Base-by-base conservation (phyloP, 139 green algal species). In the Chlamydomonas incerta region DNA sequence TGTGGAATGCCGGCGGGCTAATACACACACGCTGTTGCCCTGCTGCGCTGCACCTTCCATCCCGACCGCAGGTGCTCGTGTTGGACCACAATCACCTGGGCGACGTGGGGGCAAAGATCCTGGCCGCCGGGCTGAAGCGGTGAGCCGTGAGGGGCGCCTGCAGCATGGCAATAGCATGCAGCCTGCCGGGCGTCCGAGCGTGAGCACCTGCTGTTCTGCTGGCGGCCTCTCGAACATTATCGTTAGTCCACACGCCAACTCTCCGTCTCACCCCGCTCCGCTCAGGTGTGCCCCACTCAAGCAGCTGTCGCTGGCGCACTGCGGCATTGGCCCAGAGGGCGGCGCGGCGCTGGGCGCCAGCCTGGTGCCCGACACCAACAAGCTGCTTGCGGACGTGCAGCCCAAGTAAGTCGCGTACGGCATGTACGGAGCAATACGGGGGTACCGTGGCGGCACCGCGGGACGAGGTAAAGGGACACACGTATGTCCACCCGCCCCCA, bases 1-100 rank as follows among this genome's bases (percentile, higher is more conserved):
- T n/a, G n/a, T n/a, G n/a, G n/a, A n/a, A n/a, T n/a, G n/a, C n/a
- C n/a, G n/a, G n/a, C n/a, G n/a, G n/a, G n/a, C n/a, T n/a, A n/a
- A n/a, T n/a, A n/a, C n/a, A n/a, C n/a, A n/a, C n/a, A n/a, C n/a
- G n/a, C n/a, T n/a, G n/a, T n/a, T n/a, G n/a, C n/a, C n/a, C n/a
- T 37, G 18, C 4, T 34, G 29, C 60, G 21, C 69, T 20, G 13
- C 23, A 58, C 37, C 35, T 8, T 20, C 69, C 21, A 2, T 21
- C 37, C 21, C 23, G 13, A 24, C 20, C 62, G 29, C 66, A 88
- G 83, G 34, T 90, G 3, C 74, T 92, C 34, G 75, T 85, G 2
- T 77, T 92, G 31, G 89, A 92, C 66, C 89, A 92, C 82, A 92
- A 92, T 66, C 73, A 90, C 31, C 67, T 92, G 57, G 89, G 89